A percentile compares a stretch with the other conserved stretches of the same genome.
phyloP scores from a whole-genome alignment of 2,329 filamentous ascomycete genomes.

The Phaeosphaeriaceae sp. region DNA sequence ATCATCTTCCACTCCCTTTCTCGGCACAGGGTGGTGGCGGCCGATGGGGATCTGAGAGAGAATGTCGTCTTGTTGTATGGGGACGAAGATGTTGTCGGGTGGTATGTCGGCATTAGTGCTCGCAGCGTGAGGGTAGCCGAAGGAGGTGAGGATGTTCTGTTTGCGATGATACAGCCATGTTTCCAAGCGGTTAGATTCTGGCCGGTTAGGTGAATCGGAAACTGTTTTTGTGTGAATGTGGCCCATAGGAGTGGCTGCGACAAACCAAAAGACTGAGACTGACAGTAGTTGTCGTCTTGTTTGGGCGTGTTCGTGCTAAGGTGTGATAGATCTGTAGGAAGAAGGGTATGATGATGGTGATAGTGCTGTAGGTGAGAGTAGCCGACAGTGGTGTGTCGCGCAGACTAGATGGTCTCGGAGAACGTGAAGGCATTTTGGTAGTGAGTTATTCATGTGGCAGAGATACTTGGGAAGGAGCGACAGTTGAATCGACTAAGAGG shows the following conservation, averaged over 20 bases:
- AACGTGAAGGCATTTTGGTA: background rate
- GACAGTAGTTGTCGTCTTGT: background rate
- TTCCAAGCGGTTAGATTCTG: background rate
- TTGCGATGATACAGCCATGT: background rate
- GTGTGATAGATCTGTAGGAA: background rate
- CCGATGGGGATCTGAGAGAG: slow-evolving; percentile 49
- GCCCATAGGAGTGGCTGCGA: background rate
- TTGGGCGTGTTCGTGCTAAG: background rate
- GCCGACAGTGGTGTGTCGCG: background rate
- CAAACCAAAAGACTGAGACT: background rate
- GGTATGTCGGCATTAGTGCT: slow-evolving; percentile 12
- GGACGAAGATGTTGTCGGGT: slow-evolving; percentile 49
- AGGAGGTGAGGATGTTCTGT: slow-evolving; percentile 14
- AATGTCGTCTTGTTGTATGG: slow-evolving; percentile 51
- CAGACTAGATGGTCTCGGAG: background rate
- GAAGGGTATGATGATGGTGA: background rate
- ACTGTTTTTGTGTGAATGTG: background rate
- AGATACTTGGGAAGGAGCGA: slow-evolving; percentile 10
- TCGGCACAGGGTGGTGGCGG: slow-evolving; percentile 50
- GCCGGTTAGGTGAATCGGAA: background rate
- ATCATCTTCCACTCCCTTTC: slow-evolving; percentile 47
- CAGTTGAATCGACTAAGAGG: slow-evolving; percentile 1
- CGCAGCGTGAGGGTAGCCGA: slow-evolving; percentile 9
- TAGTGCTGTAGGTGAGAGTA: background rate
- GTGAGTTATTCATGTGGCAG: background rate